Evolutionary conservation across 257 asterid genomes (phyloP).

Genomic region (Lavandula angustifolia): DNA sequence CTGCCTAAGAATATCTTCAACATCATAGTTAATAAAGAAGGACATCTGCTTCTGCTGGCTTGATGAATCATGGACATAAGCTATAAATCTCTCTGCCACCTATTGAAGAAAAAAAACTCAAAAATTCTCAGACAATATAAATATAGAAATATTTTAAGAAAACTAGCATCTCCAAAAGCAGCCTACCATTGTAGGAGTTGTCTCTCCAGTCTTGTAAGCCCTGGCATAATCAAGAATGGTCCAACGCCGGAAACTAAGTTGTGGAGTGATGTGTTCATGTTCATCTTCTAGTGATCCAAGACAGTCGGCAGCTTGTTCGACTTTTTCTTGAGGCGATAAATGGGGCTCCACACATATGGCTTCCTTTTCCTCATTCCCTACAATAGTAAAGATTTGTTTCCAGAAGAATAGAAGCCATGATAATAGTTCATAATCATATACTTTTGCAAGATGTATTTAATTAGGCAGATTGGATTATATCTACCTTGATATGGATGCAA

Average conservation of each 20-base stretch:
- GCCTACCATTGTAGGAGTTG: slow-evolving; percentile 63
- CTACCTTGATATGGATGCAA: slow-evolving; percentile 65
- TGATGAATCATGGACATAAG: slow-evolving; percentile 54
- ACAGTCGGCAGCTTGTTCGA: slow-evolving; percentile 51
- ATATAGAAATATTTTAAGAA: no score
- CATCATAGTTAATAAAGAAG: slow-evolving; percentile 57
- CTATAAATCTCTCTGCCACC: slow-evolving; percentile 67
- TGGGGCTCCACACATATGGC: slow-evolving; percentile 42
- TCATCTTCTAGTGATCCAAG: slow-evolving; percentile 34
- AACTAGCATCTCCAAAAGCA: no score
- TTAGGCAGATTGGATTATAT: not conserved
- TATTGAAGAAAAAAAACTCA: slow-evolving; percentile 24
- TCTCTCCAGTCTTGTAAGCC: slow-evolving; percentile 54
- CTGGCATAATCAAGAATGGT: slow-evolving; percentile 66
- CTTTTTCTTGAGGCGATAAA: slow-evolving; percentile 53
- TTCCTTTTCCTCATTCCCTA: slow-evolving; percentile 54
- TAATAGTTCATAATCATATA: not conserved
- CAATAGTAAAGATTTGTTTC: not conserved
- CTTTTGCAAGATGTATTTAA: not conserved
- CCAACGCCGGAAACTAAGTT: slow-evolving; percentile 54
- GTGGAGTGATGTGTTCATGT: slow-evolving; percentile 18
- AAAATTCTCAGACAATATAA: not conserved
- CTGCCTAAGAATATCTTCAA: slow-evolving; percentile 63
- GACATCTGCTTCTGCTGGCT: slow-evolving; percentile 57
- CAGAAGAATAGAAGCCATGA: not conserved